Base-by-base conservation (phyloP, 1,284 basidiomycete genomes). In the Takashimella koratensis region DNA sequence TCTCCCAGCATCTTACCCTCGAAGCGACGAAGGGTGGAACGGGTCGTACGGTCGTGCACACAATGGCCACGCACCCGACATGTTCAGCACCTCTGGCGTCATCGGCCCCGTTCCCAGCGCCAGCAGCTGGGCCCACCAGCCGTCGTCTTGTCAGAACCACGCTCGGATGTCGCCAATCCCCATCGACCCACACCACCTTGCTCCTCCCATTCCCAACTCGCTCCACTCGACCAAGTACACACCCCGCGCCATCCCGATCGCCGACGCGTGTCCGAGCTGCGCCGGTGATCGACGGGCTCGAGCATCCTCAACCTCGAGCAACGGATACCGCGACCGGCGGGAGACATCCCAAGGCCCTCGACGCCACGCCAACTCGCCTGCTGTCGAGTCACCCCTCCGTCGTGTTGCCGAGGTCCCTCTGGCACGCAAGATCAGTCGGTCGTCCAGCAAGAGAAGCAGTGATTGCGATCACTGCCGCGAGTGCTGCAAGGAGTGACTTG, bases 21-120 rank as follows among this genome's bases (percentile, higher is more conserved):
- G 42, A 45, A 54, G 4, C 27, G 67, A 67, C 41, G 68, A 67
- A 24, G 62, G 66, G 24, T 68, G 68, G 66, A 54, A 62, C 43
- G 65, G 68, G 12, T 53, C 55, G 20, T n/a, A 54, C 4, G 64
- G 61, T 12, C 25, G 68, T 24, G 42, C 24, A 4, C 68, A 68
- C 53, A 8, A 36, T 23, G 61, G 60, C 16, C 52, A 64, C 41
- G 51, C 56, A n/a, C 68, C 68, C 5, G 68, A 70, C 45, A 26
- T 62, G 45, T 46, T 55, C 1, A 63, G 59, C 1, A 60, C 61
- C 8, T 60, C 62, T 3, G 67, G 63, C 12, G 58, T 19, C 11
- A 43, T 43, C 42, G 42, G n/a, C 19, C 42, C 42, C 42, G 19
- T n/a, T 43, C 36, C 36, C 36, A 11, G 6, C 8, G 11, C 42